These are phyloP conservation scores for Hypsizygus ulmarius DNA, from an alignment of 1,284 basidiomycete species.

Conservation along the genomic window DNA sequence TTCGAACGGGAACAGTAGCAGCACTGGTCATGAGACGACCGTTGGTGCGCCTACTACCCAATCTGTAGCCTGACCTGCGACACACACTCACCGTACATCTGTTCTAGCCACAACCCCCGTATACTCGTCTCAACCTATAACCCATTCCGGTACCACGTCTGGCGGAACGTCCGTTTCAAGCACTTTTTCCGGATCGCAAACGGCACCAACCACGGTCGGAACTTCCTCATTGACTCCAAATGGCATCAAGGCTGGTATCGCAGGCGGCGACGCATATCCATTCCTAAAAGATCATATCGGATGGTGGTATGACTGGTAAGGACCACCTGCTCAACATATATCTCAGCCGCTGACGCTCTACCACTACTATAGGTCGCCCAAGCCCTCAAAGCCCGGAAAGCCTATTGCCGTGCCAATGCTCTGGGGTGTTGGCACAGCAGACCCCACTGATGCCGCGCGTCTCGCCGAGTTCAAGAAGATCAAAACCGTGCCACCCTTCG, in stretches of 20 bases:
- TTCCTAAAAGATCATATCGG: conserved; percentile 38
- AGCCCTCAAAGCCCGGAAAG: conserved; percentile 34
- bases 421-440: conserved; percentile 39
- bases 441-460: conserved; percentile 35
- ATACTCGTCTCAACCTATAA: neutral
- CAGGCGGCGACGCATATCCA: conserved; percentile 39
- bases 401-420: conserved; percentile 43
- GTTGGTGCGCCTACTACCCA: no score
- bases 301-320: conserved; percentile 46
- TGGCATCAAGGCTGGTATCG: conserved; percentile 41
- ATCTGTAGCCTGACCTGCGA: neutral
- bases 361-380: conserved; percentile 32
- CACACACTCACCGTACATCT: conserved; percentile 3
- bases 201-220: neutral
- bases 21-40: no score
- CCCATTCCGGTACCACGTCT: neutral
- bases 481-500: conserved; percentile 31
- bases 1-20: no score
- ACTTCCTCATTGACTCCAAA: conserved; percentile 32
- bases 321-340: neutral
- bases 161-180: neutral
- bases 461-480: conserved; percentile 34
- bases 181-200: neutral
- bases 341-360: neutral
- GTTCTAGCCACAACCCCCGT: conserved; percentile 10